Conservation (phyloP, 1,139 yeast genomes). For the Arxiozyma telluris region DNA sequence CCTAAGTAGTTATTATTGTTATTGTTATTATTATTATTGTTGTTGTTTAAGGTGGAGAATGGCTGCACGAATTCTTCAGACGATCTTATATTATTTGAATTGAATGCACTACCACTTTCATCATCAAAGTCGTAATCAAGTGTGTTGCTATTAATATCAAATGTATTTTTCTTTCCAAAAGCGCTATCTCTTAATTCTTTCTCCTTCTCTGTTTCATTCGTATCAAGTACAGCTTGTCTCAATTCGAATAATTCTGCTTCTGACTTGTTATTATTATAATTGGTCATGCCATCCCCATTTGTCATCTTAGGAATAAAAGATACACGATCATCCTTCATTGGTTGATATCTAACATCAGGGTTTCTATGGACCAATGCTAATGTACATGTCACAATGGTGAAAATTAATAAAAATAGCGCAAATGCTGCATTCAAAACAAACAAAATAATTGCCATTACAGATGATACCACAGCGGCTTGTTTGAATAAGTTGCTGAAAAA, state of each 20-base stretch:
- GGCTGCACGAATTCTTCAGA: slow-evolving; percentile 23
- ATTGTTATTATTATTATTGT: not conserved
- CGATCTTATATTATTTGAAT: slow-evolving; percentile 3
- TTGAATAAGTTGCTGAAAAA: slow-evolving; percentile 80
- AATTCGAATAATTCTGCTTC: slow-evolving; percentile 79
- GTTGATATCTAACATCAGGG: slow-evolving; percentile 93
- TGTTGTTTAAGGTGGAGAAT: slow-evolving; percentile 27
- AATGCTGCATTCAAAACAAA: slow-evolving; percentile 84
- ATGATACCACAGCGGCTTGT: slow-evolving; percentile 79
- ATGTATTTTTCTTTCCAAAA: slow-evolving; percentile 16
- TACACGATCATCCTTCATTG: slow-evolving; percentile 93
- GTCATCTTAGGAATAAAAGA: slow-evolving; percentile 59
- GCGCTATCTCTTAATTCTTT: slow-evolving; percentile 22
- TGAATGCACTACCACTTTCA: slow-evolving; percentile 8
- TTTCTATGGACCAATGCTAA: slow-evolving; percentile 79
- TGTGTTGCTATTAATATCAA: slow-evolving; percentile 17
- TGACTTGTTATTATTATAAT: slow-evolving; percentile 37
- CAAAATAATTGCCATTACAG: slow-evolving; percentile 88
- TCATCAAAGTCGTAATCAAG: slow-evolving; percentile 7
- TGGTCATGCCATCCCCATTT: slow-evolving; percentile 19
- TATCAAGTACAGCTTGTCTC: slow-evolving; percentile 81
- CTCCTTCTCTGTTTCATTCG: slow-evolving; percentile 44
- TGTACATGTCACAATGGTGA: slow-evolving; percentile 80
- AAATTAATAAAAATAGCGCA: slow-evolving; percentile 70
- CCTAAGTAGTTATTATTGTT: not conserved